Evolutionary conservation across 192 early-diverging fungal genomes (phyloP), one percentile per base, ranked within the genome.

Genomic region (Coemansia sp.): DNA sequence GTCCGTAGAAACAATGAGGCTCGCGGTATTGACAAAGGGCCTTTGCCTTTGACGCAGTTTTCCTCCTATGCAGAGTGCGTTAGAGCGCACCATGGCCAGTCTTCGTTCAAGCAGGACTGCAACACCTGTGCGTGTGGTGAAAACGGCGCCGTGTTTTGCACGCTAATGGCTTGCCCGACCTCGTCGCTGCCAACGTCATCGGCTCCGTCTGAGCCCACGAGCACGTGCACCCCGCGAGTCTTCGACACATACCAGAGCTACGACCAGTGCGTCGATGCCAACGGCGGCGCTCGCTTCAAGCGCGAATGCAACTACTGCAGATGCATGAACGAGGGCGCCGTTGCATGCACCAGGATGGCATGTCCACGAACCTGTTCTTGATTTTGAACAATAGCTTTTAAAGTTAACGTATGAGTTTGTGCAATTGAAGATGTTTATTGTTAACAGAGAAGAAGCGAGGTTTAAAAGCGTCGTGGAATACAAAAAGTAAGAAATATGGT

Each of bases 231-330:
- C 14, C 12, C 45, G 14, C 45, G 17, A 15, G 17, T 3, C 45
- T 3, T 3, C 14, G 17, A 15, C 45, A 12, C 14, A 3, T 63
- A 58, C 38, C 18, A 35, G 48, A 64, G 51, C 54, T 72, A 65
- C 70, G 48, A 61, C 14, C 17, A 61, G 38, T 72, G 70, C 34
- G 58, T 65, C 14, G 4, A 20, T 28, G 51, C 41, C 4, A 65
- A 72, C 52, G 63, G 70, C 12, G 62, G 33, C 14, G 20, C 63
- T 43, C 12, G 17, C n/a, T 72, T 72, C 33, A 72, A 56, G 41
- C 70, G 55, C 64, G 52, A 37, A 4, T 72, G 62, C 57, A 72
- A 65, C 18, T 57, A 8, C 18, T 72, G 70, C 43, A 14, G 51
- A 1, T 72, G 70, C 20, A n/a, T 61, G 56, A 22, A 7, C 12